Evolutionary conservation across 2,329 filamentous ascomycete genomes (phyloP).

Genomic region (Pseudogymnoascus sp.): DNA sequence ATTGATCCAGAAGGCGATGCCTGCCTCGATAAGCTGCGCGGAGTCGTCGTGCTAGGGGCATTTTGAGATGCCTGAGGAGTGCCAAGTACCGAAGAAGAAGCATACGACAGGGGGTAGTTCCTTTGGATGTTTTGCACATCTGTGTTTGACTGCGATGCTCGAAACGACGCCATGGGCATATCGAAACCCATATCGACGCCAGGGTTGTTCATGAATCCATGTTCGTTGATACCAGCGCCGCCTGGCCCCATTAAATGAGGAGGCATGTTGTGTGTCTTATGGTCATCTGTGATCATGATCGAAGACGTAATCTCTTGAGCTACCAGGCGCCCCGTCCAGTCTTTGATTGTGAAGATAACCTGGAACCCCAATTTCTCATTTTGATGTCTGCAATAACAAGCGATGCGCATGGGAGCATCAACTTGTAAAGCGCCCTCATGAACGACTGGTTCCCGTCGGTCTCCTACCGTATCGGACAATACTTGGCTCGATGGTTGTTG

Average conservation of each 20-base stretch:
- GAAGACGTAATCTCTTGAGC: slow-evolving; percentile 79
- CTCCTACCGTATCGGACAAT: slow-evolving; percentile 37
- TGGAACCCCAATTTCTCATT: slow-evolving; percentile 85
- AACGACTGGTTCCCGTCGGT: slow-evolving; percentile 37
- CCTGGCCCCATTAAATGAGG: slow-evolving; percentile 23
- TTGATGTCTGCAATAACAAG: slow-evolving; percentile 94
- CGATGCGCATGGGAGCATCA: slow-evolving; percentile 87
- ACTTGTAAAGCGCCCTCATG: slow-evolving; percentile 62
- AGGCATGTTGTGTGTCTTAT: slow-evolving; percentile 67
- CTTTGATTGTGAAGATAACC: slow-evolving; percentile 92
- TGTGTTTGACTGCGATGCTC: slow-evolving; percentile 50
- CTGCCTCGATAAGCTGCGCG: slow-evolving; percentile 61
- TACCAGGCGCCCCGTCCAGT: slow-evolving; percentile 64
- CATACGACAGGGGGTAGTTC: slow-evolving; percentile 31
- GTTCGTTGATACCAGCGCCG: slow-evolving; percentile 17
- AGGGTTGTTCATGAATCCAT: slow-evolving; percentile 31
- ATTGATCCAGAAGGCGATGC: slow-evolving; percentile 58
- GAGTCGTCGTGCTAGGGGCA: slow-evolving; percentile 41
- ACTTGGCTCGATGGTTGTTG: slow-evolving; percentile 49
- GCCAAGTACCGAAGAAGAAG: slow-evolving; percentile 19
- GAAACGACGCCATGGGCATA: slow-evolving; percentile 37
- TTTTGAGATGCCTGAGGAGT: slow-evolving; percentile 24
- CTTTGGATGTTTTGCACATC: slow-evolving; percentile 54
- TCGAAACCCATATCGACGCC: slow-evolving; percentile 28
- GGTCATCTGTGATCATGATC: slow-evolving; percentile 96